Evolutionary conservation across 208 protist genomes (phyloP).

Genomic region (Acanthamoeba rhysodes): DNA sequence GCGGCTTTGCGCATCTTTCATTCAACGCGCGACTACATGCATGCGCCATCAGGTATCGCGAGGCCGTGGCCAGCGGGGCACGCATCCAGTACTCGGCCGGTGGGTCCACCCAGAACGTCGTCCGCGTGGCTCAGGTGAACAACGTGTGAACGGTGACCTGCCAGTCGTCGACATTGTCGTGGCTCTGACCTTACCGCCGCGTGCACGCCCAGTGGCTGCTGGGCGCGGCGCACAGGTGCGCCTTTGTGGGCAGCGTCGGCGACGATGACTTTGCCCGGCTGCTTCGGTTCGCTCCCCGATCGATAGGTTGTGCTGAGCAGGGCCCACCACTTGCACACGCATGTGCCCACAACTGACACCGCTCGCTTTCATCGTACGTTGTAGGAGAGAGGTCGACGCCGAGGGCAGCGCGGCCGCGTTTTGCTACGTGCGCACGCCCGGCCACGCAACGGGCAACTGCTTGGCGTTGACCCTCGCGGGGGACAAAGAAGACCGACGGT

Average conservation of each 20-base stretch:
- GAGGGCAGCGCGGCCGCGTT: background rate
- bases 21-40: too few relatives aligned
- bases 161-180: background rate
- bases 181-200: too few relatives aligned
- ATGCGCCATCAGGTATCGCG: background rate
- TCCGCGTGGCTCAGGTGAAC: conserved; percentile 33
- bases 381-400: background rate
- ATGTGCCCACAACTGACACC: background rate
- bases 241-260: conserved; percentile 19
- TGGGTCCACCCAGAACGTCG: conserved; percentile 45
- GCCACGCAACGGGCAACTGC: background rate
- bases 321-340: too few relatives aligned
- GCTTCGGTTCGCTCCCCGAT: background rate
- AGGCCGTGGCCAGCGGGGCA: background rate
- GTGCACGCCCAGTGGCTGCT: conserved; percentile 30
- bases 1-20: too few relatives aligned
- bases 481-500: conserved; percentile 1
- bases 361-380: background rate
- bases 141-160: too few relatives aligned
- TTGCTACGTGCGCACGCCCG: background rate
- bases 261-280: conserved; percentile 23
- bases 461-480: conserved; percentile 12
- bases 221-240: background rate
- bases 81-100: conserved; percentile 1
- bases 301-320: background rate